These are phyloP conservation scores for Casuarina glauca DNA, from an alignment of 306 rosid species.

Conservation along the genomic window DNA sequence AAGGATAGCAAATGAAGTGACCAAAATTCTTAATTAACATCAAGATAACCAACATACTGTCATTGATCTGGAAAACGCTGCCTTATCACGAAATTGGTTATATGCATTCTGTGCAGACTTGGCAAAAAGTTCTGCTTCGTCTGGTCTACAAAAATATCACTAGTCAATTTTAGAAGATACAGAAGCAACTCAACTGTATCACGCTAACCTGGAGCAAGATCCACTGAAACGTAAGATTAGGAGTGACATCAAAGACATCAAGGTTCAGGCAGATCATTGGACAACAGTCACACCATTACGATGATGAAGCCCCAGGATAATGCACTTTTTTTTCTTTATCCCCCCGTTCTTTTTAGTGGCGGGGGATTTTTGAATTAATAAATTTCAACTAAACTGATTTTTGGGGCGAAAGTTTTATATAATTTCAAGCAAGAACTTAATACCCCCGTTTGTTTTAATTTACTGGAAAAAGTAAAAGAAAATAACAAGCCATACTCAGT, in stretches of 20 bases:
- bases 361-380: too few relatives aligned
- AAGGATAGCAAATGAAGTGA: not conserved
- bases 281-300: not conserved
- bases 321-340: too few relatives aligned
- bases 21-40: conserved; percentile 6
- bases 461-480: not conserved
- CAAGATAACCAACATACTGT: conserved; percentile 46
- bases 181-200: not conserved
- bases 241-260: not conserved
- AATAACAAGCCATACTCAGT: not conserved
- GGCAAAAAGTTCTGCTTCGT: conserved; percentile 90
- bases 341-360: too few relatives aligned
- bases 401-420: not conserved
- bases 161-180: not conserved
- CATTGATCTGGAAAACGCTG: conserved; percentile 89
- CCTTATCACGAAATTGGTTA: conserved; percentile 85
- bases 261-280: not conserved
- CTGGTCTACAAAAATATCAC: conserved; percentile 53
- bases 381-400: not conserved
- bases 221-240: not conserved
- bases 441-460: not conserved
- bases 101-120: conserved; percentile 69
- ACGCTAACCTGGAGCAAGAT: not conserved
- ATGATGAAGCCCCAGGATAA: not conserved
- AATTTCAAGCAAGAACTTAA: not conserved